Evolutionary conservation across 768 basidiomycete species (phyloP), one percentile per base, ranked within the genome.

Genomic region (Lactarius tabidus): DNA sequence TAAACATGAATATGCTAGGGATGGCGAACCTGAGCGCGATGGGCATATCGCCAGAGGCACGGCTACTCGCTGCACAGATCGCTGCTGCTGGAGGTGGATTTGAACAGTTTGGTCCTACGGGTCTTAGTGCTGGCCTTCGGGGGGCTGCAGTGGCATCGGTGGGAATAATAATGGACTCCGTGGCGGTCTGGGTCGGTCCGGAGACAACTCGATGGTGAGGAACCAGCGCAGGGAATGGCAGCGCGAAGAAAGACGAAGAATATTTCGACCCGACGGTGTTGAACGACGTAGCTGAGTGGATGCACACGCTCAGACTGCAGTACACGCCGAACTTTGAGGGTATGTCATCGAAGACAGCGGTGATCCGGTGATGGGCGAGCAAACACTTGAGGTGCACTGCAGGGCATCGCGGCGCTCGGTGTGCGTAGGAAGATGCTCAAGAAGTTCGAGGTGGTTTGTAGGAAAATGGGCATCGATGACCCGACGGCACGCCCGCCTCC

Each of bases 381-480:
- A 79, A 10, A 88, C 84, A 70, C 79, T 98, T 70, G 94, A 98
- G 81, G 89, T 81, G 8, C 33, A n/a, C n/a, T n/a, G 60, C 91
- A 91, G 78, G 97, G 97, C 23, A 95, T 99, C 48, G 89, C 93
- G n/a, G 97, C 97, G 67, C 86, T 97, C 60, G 97, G 97, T 56
- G 97, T 97, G 41, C 82, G 97, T 75, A 86, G 95, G 79, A 98
- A 98, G 85, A 91, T 97, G 90, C 78, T 96, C 77, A 97, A 97
- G 85, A 92, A 91, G 67, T 95, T 95, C 74, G 93, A 95, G 79
- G 70, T 82, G 2, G 91, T 95, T 41, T 83, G 91, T 78, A 87
- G 84, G 83, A 95, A 92, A 86, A 91, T 94, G 90, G 90, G 89
- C 39, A 85, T 95, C 67, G 89, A 92, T 63, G 74, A 74, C 17